Evolutionary conservation across 768 basidiomycete genomes (phyloP).

Genomic region (Guyanaporus albipodus): DNA sequence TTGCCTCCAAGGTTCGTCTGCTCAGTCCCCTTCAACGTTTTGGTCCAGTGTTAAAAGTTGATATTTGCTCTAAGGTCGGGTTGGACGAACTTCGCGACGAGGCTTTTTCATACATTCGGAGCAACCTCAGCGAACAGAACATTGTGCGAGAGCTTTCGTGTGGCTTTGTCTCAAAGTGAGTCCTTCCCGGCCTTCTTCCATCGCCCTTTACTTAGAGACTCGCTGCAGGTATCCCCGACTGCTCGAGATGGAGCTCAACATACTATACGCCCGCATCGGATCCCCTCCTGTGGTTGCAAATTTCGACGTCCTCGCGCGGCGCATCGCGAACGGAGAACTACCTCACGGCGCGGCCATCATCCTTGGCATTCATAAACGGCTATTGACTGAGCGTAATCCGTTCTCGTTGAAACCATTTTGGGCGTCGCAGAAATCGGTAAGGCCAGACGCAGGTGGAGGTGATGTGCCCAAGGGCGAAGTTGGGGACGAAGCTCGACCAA

Average conservation of each 20-base stretch:
- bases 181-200: not conserved
- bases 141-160: slow-evolving; percentile 22
- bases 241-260: slow-evolving; percentile 23
- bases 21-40: not conserved
- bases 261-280: slow-evolving; percentile 15
- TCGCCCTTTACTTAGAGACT: too few species aligned
- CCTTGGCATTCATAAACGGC: slow-evolving; percentile 17
- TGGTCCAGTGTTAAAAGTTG: not conserved
- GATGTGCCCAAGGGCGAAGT: too few species aligned
- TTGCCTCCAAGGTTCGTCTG: slow-evolving; percentile 35
- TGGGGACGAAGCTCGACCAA: too few species aligned
- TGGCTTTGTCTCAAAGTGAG: slow-evolving; percentile 18
- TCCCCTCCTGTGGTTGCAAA: slow-evolving; percentile 12
- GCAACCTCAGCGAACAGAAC: slow-evolving; percentile 20
- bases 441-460: too few species aligned
- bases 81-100: slow-evolving; percentile 13
- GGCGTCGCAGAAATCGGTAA: too few species aligned
- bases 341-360: slow-evolving; percentile 24
- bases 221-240: slow-evolving; percentile 13
- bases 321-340: slow-evolving; percentile 15
- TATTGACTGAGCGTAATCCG: slow-evolving; percentile 8
- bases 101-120: slow-evolving; percentile 18
- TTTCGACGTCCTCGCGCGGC: slow-evolving; percentile 10
- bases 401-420: not conserved
- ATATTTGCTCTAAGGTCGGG: slow-evolving; percentile 13